Percentiles rank a stretch among this genome's conserved stretches.
phyloP scores from a whole-genome alignment of 768 basidiomycete species.

The Pleurotus eryngii region DNA sequence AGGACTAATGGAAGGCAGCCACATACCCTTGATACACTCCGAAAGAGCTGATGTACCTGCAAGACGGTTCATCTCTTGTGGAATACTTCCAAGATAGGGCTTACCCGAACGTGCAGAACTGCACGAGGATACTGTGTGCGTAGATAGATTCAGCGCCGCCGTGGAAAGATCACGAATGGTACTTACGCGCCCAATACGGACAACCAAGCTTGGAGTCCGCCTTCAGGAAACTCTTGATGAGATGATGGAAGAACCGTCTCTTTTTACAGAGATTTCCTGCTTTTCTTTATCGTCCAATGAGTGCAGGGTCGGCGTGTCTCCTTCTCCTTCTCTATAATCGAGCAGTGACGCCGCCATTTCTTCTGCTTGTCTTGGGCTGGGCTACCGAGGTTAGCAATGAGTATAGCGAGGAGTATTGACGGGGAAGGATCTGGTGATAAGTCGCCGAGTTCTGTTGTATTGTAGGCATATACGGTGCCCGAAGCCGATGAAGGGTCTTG shows the following conservation, averaged over 20 bases:
- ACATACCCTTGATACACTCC: slow-evolving; percentile 31
- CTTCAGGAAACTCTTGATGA: slow-evolving; percentile 13
- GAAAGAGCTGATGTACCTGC: slow-evolving; percentile 33
- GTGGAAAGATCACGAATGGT: not conserved
- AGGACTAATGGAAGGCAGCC: slow-evolving; percentile 11
- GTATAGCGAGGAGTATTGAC: not conserved
- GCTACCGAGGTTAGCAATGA: not conserved
- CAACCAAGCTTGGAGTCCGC: slow-evolving; percentile 16
- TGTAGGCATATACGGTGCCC: not conserved
- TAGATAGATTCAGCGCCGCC: not conserved
- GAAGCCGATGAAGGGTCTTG: slow-evolving; percentile 5
- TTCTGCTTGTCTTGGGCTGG: not conserved
- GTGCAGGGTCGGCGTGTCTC: slow-evolving; percentile 1
- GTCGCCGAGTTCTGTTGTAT: not conserved
- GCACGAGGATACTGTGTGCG: slow-evolving; percentile 30
- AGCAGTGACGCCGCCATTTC: not conserved
- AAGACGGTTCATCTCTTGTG: slow-evolving; percentile 3
- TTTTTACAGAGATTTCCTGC: not conserved
- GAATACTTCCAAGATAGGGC: not conserved
- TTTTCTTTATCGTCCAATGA: not conserved
- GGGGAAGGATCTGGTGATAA: not conserved
- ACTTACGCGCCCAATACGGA: slow-evolving; percentile 18
- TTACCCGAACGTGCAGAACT: slow-evolving; percentile 44
- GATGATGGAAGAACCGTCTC: not conserved
- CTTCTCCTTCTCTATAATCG: not conserved